phyloP scores from a whole-genome alignment of 179 eudicot genomes.

The Actinidia arguta region DNA sequence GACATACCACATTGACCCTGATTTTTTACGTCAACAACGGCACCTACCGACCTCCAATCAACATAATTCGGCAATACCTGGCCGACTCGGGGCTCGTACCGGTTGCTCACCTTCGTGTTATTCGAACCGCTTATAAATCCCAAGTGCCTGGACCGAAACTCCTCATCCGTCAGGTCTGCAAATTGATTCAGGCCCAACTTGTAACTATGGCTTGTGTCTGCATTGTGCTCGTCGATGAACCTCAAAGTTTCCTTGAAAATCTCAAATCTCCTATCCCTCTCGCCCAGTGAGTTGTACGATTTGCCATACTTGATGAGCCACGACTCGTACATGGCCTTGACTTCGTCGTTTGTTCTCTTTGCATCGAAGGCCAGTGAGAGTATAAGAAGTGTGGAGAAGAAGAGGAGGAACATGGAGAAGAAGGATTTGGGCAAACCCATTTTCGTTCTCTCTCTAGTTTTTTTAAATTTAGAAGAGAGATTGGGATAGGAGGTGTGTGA shows the following conservation, averaged over 20 bases:
- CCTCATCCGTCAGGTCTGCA: conserved; percentile 70
- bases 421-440: conserved; percentile 20
- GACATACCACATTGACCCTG: conserved; percentile 36
- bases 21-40: conserved; percentile 54
- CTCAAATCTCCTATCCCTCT: conserved; percentile 58
- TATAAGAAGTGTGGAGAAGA: conserved; percentile 6
- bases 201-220: conserved; percentile 38
- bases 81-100: conserved; percentile 42
- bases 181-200: conserved; percentile 62
- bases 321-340: no score
- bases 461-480: no score
- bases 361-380: conserved; percentile 32
- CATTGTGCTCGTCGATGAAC: conserved; percentile 62
- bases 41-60: conserved; percentile 71
- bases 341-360: conserved; percentile 41
- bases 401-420: not conserved
- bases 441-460: not conserved
- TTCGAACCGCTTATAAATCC: conserved; percentile 34
- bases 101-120: conserved; percentile 31
- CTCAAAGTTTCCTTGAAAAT: conserved; percentile 62
- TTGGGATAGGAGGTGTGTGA: no score
- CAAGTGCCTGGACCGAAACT: conserved; percentile 50
- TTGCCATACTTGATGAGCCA: conserved; percentile 64
- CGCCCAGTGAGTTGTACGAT: conserved; percentile 59
- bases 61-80: conserved; percentile 53